These are phyloP conservation scores for Agarophyton chilense DNA, from an alignment of 23 red algal species.

Conservation along the genomic window DNA sequence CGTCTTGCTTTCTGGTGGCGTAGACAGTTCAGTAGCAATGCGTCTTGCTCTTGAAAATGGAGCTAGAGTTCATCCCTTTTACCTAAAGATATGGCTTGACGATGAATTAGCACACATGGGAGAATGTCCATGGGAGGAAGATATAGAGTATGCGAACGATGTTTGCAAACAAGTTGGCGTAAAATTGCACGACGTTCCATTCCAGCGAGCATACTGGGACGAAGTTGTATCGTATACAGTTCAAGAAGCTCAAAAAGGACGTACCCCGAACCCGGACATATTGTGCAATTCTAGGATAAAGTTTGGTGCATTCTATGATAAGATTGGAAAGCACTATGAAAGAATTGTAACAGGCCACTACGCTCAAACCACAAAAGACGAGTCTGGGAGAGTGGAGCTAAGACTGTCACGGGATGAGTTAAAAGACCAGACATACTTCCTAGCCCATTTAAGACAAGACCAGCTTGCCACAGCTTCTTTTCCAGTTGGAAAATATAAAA, in stretches of 20 bases:
- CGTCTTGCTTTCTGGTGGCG: conserved; percentile 93
- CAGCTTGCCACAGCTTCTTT: conserved; percentile 81
- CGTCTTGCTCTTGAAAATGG: conserved; percentile 77
- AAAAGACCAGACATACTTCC: conserved; percentile 99
- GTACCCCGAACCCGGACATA: conserved; percentile 97
- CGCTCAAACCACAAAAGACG: conserved; percentile 36
- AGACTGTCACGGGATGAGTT: conserved; percentile 58
- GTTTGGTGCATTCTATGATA: conserved; percentile 93
- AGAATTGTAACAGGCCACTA: conserved; percentile 84
- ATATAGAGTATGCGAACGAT: conserved; percentile 75
- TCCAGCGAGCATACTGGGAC: conserved; percentile 94
- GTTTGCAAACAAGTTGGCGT: conserved; percentile 82
- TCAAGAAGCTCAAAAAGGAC: conserved; percentile 77
- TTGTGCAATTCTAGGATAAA: conserved; percentile 98
- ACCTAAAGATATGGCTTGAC: conserved; percentile 97
- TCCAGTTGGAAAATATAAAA: conserved; percentile 79
- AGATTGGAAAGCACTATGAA: conserved; percentile 56
- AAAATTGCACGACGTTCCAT: conserved; percentile 53
- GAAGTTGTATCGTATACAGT: conserved; percentile 90
- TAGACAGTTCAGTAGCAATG: conserved; percentile 94
- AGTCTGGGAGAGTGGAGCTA: conserved; percentile 44
- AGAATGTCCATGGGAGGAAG: conserved; percentile 97
- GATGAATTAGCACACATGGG: conserved; percentile 92
- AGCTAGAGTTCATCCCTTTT: conserved; percentile 74
- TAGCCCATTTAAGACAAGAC: conserved; percentile 77